Evolutionary conservation across 2,329 filamentous ascomycete species (phyloP).

Genomic region (Lachnellula cervina): DNA sequence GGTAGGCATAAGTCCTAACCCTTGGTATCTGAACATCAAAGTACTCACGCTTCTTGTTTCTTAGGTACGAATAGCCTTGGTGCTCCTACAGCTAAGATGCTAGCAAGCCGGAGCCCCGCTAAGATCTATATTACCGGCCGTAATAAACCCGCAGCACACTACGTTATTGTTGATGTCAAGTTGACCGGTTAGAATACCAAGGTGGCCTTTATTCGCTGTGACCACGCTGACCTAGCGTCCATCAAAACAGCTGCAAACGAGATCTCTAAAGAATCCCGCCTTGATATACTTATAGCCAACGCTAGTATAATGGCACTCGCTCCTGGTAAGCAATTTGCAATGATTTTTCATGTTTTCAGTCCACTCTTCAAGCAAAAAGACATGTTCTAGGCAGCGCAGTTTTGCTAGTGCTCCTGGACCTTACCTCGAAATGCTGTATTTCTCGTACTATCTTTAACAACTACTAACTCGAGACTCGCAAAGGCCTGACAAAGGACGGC

Average conservation of each 20-base stretch:
- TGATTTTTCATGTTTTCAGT: not conserved
- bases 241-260: slow-evolving; percentile 37
- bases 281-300: slow-evolving; percentile 40
- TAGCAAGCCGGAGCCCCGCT: slow-evolving; percentile 36
- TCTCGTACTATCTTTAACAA: not conserved
- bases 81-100: slow-evolving; percentile 34
- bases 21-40: slow-evolving; percentile 14
- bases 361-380: not conserved
- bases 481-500: slow-evolving; percentile 23
- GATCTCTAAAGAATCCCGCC: slow-evolving; percentile 33
- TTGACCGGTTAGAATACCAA: not conserved
- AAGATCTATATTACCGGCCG: slow-evolving; percentile 35
- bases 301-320: slow-evolving; percentile 28
- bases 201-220: slow-evolving; percentile 23
- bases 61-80: slow-evolving; percentile 38
- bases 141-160: slow-evolving; percentile 33
- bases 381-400: not conserved
- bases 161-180: slow-evolving; percentile 8
- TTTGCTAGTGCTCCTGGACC: not conserved
- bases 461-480: not conserved
- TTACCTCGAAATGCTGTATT: not conserved
- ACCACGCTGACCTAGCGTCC: slow-evolving; percentile 40
- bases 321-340: slow-evolving; percentile 1
- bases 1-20: slow-evolving; percentile 20
- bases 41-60: not conserved